Evolutionary conservation across 768 basidiomycete genomes (phyloP).

Genomic region (Lentinus tigrinus): DNA sequence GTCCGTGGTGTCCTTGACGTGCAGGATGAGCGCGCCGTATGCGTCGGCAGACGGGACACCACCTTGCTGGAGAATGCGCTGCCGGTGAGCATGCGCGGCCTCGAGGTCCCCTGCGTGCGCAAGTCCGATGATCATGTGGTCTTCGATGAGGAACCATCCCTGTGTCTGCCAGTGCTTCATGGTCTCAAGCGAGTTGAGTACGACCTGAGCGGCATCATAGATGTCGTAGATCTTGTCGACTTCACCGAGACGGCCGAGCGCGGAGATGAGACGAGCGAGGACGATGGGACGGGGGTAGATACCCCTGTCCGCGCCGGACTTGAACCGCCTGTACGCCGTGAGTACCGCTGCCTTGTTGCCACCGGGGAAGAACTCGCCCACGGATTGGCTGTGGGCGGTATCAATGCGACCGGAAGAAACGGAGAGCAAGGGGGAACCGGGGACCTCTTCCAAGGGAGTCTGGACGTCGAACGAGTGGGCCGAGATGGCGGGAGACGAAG

Average conservation of each 20-base stretch:
- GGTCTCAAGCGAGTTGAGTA: slow-evolving; percentile 47
- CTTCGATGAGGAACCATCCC: slow-evolving; percentile 80
- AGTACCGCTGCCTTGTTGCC: slow-evolving; percentile 19
- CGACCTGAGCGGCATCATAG: slow-evolving; percentile 66
- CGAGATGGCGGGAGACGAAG: slow-evolving; percentile 1
- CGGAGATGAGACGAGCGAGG: slow-evolving; percentile 64
- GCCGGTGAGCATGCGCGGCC: slow-evolving; percentile 77
- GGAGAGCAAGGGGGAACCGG: not conserved
- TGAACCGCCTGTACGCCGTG: slow-evolving; percentile 50
- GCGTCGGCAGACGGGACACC: slow-evolving; percentile 83
- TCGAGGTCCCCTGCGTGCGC: slow-evolving; percentile 82
- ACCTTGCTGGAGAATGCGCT: slow-evolving; percentile 73
- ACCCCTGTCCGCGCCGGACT: slow-evolving; percentile 41
- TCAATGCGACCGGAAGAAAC: slow-evolving; percentile 24
- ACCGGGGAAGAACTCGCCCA: slow-evolving; percentile 28
- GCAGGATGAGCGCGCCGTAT: slow-evolving; percentile 86
- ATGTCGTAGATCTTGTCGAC: slow-evolving; percentile 59
- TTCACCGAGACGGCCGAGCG: slow-evolving; percentile 62
- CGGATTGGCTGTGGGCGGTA: slow-evolving; percentile 26
- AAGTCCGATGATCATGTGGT: slow-evolving; percentile 84
- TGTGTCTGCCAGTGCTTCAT: slow-evolving; percentile 47
- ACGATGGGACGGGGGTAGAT: slow-evolving; percentile 50
- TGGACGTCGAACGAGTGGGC: slow-evolving; percentile 8
- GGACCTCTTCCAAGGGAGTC: slow-evolving; percentile 4
- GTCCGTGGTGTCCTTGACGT: slow-evolving; percentile 92